Percentiles rank a stretch among this genome's conserved stretches.
Conservation (phyloP, 176 grass and related monocot species). For the Rhynchospora pubera region DNA sequence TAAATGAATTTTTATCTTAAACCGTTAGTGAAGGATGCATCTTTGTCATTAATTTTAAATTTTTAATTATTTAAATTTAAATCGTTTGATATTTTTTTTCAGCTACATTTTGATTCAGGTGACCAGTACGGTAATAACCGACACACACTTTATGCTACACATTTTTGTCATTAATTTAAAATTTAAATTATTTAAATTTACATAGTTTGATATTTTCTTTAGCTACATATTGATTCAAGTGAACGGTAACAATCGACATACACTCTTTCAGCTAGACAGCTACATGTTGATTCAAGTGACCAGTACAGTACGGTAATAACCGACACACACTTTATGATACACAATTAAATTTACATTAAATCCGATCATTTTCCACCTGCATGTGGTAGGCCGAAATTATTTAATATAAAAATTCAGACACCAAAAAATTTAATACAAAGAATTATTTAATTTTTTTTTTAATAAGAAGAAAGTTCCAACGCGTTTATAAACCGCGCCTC, state of each 20-base stretch:
- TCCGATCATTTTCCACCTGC: not conserved
- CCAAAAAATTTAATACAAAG: too few relatives aligned
- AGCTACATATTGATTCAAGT: not conserved
- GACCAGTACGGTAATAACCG: too few relatives aligned
- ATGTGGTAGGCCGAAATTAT: constrained; percentile 24
- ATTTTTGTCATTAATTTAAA: not conserved
- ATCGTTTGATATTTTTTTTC: not conserved
- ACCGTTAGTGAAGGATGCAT: not conserved
- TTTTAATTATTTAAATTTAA: not conserved
- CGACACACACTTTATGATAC: not conserved
- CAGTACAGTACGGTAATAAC: not conserved
- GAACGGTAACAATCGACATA: too few relatives aligned
- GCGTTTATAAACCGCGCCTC: too few relatives aligned
- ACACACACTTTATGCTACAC: not conserved
- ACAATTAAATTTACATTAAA: not conserved
- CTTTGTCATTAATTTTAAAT: not conserved
- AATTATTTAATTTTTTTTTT: too few relatives aligned
- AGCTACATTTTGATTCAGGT: not conserved
- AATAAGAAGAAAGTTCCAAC: too few relatives aligned
- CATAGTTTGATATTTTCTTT: not conserved
- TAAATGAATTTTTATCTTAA: not conserved
- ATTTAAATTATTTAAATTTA: too few relatives aligned
- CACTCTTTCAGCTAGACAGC: too few relatives aligned
- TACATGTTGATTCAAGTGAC: not conserved
- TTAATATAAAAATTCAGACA: too few relatives aligned